phyloP scores from a whole-genome alignment of 2,329 filamentous ascomycete species.

The Ophiostoma pallidulum region DNA sequence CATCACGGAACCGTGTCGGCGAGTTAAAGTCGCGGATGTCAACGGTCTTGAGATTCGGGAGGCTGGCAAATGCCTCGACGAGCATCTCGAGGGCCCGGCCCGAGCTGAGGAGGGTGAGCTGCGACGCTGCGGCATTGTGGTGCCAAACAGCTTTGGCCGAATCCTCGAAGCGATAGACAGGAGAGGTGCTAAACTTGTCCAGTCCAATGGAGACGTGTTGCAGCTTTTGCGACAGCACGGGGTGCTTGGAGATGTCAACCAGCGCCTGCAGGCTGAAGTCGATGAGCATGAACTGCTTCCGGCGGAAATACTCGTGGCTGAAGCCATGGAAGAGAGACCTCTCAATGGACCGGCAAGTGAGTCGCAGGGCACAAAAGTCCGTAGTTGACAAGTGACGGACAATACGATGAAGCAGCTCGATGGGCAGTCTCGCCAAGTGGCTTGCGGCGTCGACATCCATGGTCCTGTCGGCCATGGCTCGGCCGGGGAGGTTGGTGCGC shows the following conservation, averaged over 20 bases:
- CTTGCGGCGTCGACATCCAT: background rate
- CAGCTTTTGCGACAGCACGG: slow-evolving; percentile 31
- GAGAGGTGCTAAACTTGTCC: slow-evolving; percentile 20
- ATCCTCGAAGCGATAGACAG: background rate
- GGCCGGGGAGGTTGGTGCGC: background rate
- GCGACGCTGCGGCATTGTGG: slow-evolving; percentile 13
- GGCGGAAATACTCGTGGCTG: slow-evolving; percentile 52
- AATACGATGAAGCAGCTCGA: slow-evolving; percentile 51
- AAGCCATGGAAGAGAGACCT: slow-evolving; percentile 45
- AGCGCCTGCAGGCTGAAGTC: slow-evolving; percentile 46
- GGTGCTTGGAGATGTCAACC: slow-evolving; percentile 39
- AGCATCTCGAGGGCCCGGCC: slow-evolving; percentile 46
- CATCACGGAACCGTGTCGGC: slow-evolving; percentile 39
- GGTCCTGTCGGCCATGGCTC: background rate
- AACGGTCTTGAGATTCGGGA: slow-evolving; percentile 45
- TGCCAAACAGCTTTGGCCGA: background rate
- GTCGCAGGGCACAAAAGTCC: slow-evolving; percentile 46
- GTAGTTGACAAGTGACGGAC: slow-evolving; percentile 41
- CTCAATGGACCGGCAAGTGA: slow-evolving; percentile 46
- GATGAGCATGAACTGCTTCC: slow-evolving; percentile 56
- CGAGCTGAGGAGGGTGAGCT: slow-evolving; percentile 28
- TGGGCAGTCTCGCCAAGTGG: slow-evolving; percentile 32
- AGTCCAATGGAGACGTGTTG: slow-evolving; percentile 41
- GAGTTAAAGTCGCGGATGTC: slow-evolving; percentile 52
- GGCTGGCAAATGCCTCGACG: slow-evolving; percentile 42